Evolutionary conservation across 2,329 filamentous ascomycete species (phyloP).

Genomic region (Aspergillus fischeri): DNA sequence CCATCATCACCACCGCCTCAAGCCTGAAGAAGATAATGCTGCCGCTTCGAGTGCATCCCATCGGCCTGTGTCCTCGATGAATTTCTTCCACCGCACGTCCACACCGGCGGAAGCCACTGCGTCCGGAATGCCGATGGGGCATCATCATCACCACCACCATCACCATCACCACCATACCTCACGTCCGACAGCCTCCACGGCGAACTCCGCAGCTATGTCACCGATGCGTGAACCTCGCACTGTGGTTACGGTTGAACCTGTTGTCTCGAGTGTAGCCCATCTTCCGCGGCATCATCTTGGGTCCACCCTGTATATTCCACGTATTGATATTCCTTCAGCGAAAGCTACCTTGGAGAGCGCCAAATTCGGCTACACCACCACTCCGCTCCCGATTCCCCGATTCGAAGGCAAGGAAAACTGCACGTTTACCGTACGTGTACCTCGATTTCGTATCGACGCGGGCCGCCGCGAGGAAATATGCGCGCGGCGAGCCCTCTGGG

Average conservation of each 20-base stretch:
- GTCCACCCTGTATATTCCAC: conserved; percentile 74
- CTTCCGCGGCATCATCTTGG: conserved; percentile 76
- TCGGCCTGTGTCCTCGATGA: conserved; percentile 24
- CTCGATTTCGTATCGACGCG: conserved; percentile 68
- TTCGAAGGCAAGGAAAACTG: conserved; percentile 81
- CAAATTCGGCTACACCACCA: conserved; percentile 56
- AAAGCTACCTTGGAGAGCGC: conserved; percentile 42
- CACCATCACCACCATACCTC: conserved; percentile 27
- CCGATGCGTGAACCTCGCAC: conserved; percentile 58
- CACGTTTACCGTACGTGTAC: conserved; percentile 82
- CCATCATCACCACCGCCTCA: conserved; percentile 54
- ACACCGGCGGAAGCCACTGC: conserved; percentile 23
- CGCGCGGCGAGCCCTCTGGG: conserved; percentile 76
- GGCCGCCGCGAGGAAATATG: conserved; percentile 79
- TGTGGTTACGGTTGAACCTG: conserved; percentile 63
- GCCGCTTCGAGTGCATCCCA: conserved; percentile 18
- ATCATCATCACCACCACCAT: conserved; percentile 40
- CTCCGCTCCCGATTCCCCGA: conserved; percentile 69
- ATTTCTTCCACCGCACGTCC: conserved; percentile 26
- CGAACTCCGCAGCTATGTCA: conserved; percentile 19
- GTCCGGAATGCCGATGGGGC: conserved; percentile 14
- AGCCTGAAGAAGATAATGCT: conserved; percentile 46
- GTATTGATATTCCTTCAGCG: conserved; percentile 49
- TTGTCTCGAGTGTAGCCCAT: conserved; percentile 67
- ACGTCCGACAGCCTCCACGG: conserved; percentile 19